These are phyloP conservation scores for Paramyrothecium sp. DNA, from an alignment of 2,329 filamentous ascomycete species.

Conservation along the genomic window DNA sequence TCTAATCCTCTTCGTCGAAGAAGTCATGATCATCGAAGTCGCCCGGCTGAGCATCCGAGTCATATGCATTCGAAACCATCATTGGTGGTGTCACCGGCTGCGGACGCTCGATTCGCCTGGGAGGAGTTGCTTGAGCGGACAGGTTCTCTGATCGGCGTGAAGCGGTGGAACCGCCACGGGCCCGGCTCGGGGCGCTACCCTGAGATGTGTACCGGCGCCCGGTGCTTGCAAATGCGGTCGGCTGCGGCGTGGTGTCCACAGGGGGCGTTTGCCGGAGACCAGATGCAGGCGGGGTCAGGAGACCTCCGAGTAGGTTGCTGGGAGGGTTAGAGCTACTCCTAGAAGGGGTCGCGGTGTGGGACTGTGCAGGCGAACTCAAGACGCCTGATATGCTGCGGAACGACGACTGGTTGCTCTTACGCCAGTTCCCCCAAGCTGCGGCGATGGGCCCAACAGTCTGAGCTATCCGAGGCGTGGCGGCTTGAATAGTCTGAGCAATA, in stretches of 20 bases:
- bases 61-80: constrained; percentile 58
- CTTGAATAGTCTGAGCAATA: constrained; percentile 74
- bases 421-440: constrained; percentile 98
- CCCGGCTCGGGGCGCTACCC: constrained; percentile 19
- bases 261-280: constrained; percentile 63
- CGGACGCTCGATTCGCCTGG: constrained; percentile 34
- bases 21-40: constrained; percentile 61
- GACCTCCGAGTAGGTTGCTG: constrained; percentile 67
- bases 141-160: constrained; percentile 39
- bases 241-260: constrained; percentile 41
- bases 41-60: constrained; percentile 58
- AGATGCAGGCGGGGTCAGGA: constrained; percentile 86
- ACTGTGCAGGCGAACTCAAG: constrained; percentile 40
- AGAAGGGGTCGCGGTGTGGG: constrained; percentile 56
- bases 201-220: constrained; percentile 57
- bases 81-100: constrained; percentile 60
- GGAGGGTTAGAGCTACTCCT: constrained; percentile 53
- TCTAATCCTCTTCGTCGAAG: constrained; percentile 36
- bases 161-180: constrained; percentile 26
- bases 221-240: constrained; percentile 60
- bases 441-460: constrained; percentile 74
- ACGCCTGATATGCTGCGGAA: constrained; percentile 48
- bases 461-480: constrained; percentile 78
- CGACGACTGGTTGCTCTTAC: constrained; percentile 61
- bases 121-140: constrained; percentile 39